phyloP scores from a whole-genome alignment of 2,329 filamentous ascomycete genomes.

The Phaeoacremonium minimum region DNA sequence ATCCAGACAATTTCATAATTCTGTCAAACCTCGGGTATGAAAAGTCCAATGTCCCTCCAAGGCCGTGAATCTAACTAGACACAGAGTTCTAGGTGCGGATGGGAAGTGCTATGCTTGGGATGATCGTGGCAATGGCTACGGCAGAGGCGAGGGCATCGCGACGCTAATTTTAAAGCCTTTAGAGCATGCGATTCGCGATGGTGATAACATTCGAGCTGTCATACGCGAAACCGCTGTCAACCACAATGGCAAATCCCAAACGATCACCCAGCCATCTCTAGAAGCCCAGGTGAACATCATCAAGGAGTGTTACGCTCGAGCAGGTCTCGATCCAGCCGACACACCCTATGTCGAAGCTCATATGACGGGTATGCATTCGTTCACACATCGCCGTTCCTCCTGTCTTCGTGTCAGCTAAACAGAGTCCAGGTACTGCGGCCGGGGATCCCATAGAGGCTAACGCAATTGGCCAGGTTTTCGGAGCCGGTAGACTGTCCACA shows the following conservation, averaged over 20 bases:
- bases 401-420: no score
- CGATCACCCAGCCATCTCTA: slow-evolving; percentile 25
- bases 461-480: slow-evolving; percentile 7
- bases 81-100: no score
- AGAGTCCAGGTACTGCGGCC: no score
- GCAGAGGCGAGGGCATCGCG: slow-evolving; percentile 3
- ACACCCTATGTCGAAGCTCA: slow-evolving; percentile 3
- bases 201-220: slow-evolving; percentile 1
- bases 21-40: no score
- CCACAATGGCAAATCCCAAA: slow-evolving; percentile 20
- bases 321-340: slow-evolving; percentile 18
- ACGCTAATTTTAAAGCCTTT: slow-evolving; percentile 1
- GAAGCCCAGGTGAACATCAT: slow-evolving; percentile 28
- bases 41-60: no score
- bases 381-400: no score
- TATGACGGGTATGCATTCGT: no score
- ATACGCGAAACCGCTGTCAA: slow-evolving; percentile 22
- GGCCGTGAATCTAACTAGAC: no score
- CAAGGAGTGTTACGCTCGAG: slow-evolving; percentile 21
- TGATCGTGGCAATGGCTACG: slow-evolving; percentile 7
- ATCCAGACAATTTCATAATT: slow-evolving; percentile 10
- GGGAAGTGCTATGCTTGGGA: slow-evolving; percentile 7
- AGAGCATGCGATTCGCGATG: neutral
- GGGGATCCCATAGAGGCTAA: slow-evolving; percentile 2
- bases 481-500: slow-evolving; percentile 9